Percentiles rank a stretch among this genome's conserved stretches.
Evolutionary conservation across 352 stramenopile genomes (phyloP).

Genomic region (Phytophthora agathidicida): DNA sequence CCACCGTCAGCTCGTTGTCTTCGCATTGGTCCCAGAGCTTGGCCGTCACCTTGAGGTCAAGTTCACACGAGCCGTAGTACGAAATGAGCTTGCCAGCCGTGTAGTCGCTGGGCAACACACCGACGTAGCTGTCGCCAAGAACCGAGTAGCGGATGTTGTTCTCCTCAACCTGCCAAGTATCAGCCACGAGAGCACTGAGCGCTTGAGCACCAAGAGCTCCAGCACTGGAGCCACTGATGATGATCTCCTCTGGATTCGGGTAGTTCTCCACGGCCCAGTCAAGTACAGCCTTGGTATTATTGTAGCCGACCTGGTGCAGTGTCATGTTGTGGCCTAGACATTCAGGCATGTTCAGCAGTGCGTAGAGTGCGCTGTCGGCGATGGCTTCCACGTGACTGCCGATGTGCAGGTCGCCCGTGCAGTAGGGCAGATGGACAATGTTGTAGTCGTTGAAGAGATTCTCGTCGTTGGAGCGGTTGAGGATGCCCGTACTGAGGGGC

Average conservation of each 20-base stretch:
- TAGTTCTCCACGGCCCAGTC: slow-evolving; percentile 71
- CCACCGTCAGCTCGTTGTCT: slow-evolving; percentile 45
- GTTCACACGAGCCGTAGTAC: slow-evolving; percentile 63
- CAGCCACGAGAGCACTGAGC: slow-evolving; percentile 46
- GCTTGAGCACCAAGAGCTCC: slow-evolving; percentile 59
- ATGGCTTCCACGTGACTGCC: slow-evolving; percentile 41
- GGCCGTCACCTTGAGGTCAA: slow-evolving; percentile 49
- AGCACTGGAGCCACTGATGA: slow-evolving; percentile 63
- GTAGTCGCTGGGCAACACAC: slow-evolving; percentile 57
- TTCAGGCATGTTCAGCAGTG: slow-evolving; percentile 41
- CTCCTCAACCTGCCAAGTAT: slow-evolving; percentile 61
- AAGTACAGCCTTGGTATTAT: slow-evolving; percentile 67
- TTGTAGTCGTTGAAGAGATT: slow-evolving; percentile 84
- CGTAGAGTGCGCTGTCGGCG: slow-evolving; percentile 39
- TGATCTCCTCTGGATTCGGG: slow-evolving; percentile 59
- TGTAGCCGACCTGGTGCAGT: slow-evolving; percentile 62
- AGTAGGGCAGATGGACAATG: slow-evolving; percentile 79
- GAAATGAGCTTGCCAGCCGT: slow-evolving; percentile 54
- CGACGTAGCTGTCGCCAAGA: slow-evolving; percentile 71
- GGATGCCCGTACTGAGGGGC: slow-evolving; percentile 53
- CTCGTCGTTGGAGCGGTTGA: slow-evolving; percentile 64
- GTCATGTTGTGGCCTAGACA: slow-evolving; percentile 60
- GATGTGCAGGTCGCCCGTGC: slow-evolving; percentile 74
- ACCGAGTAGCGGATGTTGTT: slow-evolving; percentile 64
- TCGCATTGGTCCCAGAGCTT: slow-evolving; percentile 53